Evolutionary conservation across 495 filamentous ascomycete species (phyloP).

Genomic region (Astrocystis sublimbata): DNA sequence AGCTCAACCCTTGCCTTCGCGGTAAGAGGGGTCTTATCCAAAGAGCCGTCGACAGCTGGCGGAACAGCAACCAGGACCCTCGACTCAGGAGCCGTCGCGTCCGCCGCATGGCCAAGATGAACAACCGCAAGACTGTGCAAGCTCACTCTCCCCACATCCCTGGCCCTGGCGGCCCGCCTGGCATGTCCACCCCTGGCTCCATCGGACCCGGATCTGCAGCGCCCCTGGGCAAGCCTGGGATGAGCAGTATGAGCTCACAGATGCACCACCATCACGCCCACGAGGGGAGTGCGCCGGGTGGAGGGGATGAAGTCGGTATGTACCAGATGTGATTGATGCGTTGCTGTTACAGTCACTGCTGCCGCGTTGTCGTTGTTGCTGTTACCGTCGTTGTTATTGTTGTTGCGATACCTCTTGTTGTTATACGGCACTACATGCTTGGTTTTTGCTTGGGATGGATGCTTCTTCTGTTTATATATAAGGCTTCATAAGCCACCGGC

Average conservation of each 20-base stretch:
- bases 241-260: slow-evolving; percentile 60
- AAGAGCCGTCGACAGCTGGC: slow-evolving; percentile 95
- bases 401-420: slow-evolving; percentile 50
- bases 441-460: slow-evolving; percentile 32
- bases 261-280: slow-evolving; percentile 72
- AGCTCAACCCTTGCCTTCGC: slow-evolving; percentile 84
- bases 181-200: slow-evolving; percentile 51
- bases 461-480: slow-evolving; percentile 38
- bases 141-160: slow-evolving; percentile 48
- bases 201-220: slow-evolving; percentile 46
- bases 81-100: slow-evolving; percentile 87
- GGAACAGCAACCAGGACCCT: slow-evolving; percentile 97
- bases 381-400: slow-evolving; percentile 30
- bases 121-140: slow-evolving; percentile 68
- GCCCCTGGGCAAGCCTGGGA: slow-evolving; percentile 56
- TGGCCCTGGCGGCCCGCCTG: slow-evolving; percentile 55
- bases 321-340: slow-evolving; percentile 68
- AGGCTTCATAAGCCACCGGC: slow-evolving; percentile 33
- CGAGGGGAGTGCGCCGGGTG: slow-evolving; percentile 66
- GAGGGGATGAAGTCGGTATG: slow-evolving; percentile 93
- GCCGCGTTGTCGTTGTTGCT: no score
- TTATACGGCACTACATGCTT: slow-evolving; percentile 33
- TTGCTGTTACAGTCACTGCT: slow-evolving; percentile 29
- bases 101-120: slow-evolving; percentile 92
- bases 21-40: slow-evolving; percentile 96